Percentiles rank a stretch among this genome's conserved stretches.
phyloP scores from a whole-genome alignment of 352 stramenopile species.

The Globisporangium abappressorium region DNA sequence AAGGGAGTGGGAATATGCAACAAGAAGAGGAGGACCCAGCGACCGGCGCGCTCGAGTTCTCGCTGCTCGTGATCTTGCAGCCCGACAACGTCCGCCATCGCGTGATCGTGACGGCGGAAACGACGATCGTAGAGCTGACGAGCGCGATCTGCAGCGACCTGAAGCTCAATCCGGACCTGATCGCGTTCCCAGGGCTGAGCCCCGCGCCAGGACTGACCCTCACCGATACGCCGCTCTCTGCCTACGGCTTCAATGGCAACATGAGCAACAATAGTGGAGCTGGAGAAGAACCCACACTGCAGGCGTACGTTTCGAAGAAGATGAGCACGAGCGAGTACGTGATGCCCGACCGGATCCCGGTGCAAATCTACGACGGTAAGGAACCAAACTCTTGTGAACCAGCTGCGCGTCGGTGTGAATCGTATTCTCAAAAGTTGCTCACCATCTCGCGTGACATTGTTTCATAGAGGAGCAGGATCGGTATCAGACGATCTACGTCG shows the following conservation, averaged over 20 bases:
- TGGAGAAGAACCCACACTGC: constrained; percentile 33
- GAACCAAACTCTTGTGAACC: background rate
- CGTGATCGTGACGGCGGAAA: constrained; percentile 48
- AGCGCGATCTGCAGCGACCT: constrained; percentile 59
- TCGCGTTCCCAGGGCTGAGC: constrained; percentile 60
- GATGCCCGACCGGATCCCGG: constrained; percentile 83
- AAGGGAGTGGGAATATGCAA: constrained; percentile 11
- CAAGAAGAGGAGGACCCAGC: constrained; percentile 3
- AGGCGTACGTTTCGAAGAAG: constrained; percentile 46
- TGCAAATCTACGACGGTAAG: constrained; percentile 65
- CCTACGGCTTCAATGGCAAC: constrained; percentile 28
- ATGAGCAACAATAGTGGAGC: constrained; percentile 15
- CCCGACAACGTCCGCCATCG: constrained; percentile 73
- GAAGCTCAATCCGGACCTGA: constrained; percentile 47
- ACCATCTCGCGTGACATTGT: background rate
- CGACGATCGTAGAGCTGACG: constrained; percentile 49
- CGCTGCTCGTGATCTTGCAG: constrained; percentile 66
- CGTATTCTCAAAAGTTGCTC: background rate
- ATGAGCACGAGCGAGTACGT: constrained; percentile 58
- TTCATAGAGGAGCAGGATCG: constrained; percentile 43
- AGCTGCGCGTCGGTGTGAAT: background rate
- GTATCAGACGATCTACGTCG: constrained; percentile 55
- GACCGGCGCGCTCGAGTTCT: constrained; percentile 32
- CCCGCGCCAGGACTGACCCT: constrained; percentile 30
- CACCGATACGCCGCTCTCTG: constrained; percentile 34